These are phyloP conservation scores for Phytophthora pluvialis DNA, from an alignment of 352 stramenopile species.

Conservation along the genomic window DNA sequence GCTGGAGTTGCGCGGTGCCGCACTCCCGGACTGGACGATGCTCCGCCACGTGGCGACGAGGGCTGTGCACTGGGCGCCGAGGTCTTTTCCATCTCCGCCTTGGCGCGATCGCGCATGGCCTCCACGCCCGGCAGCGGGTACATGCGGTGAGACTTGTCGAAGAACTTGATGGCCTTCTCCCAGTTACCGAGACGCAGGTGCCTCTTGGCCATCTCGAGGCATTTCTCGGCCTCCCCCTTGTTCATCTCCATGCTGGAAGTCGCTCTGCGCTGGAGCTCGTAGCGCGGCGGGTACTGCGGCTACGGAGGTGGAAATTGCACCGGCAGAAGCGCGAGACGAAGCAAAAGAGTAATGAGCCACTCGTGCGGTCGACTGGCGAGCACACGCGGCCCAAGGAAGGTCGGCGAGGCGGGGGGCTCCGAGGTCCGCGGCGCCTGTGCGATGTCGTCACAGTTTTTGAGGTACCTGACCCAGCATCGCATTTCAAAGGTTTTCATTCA, in stretches of 20 bases:
- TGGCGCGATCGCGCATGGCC: slow-evolving; percentile 75
- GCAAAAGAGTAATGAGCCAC: slow-evolving; percentile 2
- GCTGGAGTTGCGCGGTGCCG: slow-evolving; percentile 42
- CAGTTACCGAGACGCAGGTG: slow-evolving; percentile 86
- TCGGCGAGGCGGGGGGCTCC: slow-evolving; percentile 3
- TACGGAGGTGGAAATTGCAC: slow-evolving; percentile 16
- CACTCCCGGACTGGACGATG: slow-evolving; percentile 25
- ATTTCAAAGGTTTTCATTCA: slow-evolving; percentile 11
- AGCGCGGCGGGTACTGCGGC: slow-evolving; percentile 8
- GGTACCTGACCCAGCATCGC: slow-evolving; percentile 12
- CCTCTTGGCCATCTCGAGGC: slow-evolving; percentile 90
- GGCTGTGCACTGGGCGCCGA: slow-evolving; percentile 28
- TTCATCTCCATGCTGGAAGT: slow-evolving; percentile 89
- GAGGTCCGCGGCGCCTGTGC: slow-evolving; percentile 10
- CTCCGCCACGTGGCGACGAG: slow-evolving; percentile 38
- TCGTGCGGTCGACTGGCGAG: background rate
- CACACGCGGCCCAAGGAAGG: slow-evolving; percentile 1
- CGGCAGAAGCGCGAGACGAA: slow-evolving; percentile 12
- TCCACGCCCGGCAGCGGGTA: slow-evolving; percentile 88
- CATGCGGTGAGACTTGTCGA: slow-evolving; percentile 92
- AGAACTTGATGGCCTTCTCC: slow-evolving; percentile 92
- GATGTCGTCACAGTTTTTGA: slow-evolving; percentile 30
- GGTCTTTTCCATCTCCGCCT: slow-evolving; percentile 64
- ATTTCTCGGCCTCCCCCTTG: slow-evolving; percentile 92
- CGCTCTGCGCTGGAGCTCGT: background rate